A percentile compares a stretch with the other conserved stretches of the same genome.
These are phyloP conservation scores for Oryza longistaminata DNA, from an alignment of 176 grass and related monocot genomes.

Conservation along the genomic window DNA sequence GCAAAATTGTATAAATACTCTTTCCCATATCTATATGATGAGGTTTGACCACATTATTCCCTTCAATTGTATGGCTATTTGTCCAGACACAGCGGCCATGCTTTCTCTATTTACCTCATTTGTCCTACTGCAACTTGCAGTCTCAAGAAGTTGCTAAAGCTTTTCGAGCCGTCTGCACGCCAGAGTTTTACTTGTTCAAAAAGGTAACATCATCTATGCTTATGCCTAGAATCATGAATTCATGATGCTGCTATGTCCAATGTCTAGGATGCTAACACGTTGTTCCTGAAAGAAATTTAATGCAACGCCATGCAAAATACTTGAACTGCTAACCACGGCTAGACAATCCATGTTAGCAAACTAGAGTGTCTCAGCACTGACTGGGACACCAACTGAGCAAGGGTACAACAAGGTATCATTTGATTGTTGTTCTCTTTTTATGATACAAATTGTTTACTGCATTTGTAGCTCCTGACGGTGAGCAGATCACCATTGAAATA, in stretches of 20 bases:
- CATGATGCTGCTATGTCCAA: background rate
- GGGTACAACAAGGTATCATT: background rate
- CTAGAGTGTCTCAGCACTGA: background rate
- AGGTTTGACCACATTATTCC: constrained; percentile 38
- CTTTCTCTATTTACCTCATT: background rate
- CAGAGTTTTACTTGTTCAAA: constrained; percentile 93
- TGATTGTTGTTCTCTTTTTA: background rate
- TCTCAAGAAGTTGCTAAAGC: constrained; percentile 84
- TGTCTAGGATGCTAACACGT: background rate
- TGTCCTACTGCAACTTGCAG: constrained; percentile 30
- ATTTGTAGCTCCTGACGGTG: background rate
- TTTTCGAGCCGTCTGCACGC: constrained; percentile 89
- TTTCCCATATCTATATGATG: constrained; percentile 89
- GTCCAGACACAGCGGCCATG: background rate
- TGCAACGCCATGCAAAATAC: background rate
- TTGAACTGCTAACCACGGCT: background rate
- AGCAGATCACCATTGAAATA: background rate
- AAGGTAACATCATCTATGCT: constrained; percentile 46
- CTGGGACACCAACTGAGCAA: background rate
- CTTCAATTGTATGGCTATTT: background rate
- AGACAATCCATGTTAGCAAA: background rate
- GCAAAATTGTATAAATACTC: constrained; percentile 77
- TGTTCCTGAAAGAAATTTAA: background rate
- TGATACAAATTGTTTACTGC: background rate
- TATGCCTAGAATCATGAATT: background rate